phyloP scores from a whole-genome alignment of 129 eudicot genomes.

The Scalesia atractyloides region DNA sequence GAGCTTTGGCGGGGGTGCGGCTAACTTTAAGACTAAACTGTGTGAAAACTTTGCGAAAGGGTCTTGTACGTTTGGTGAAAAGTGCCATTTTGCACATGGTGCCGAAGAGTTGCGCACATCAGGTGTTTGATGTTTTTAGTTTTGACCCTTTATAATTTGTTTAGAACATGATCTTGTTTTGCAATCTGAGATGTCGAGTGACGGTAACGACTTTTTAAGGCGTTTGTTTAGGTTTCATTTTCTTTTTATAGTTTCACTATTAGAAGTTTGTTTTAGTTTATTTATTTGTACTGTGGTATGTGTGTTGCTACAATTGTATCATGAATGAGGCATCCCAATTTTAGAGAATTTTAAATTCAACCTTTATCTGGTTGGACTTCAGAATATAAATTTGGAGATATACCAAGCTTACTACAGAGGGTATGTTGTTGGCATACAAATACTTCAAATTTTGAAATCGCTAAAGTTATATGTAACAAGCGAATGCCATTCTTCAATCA shows the following conservation, averaged over 20 bases:
- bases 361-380: too few relatives aligned
- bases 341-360: neutral
- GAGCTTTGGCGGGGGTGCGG: conserved; percentile 38
- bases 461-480: too few relatives aligned
- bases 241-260: conserved; percentile 17
- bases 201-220: conserved; percentile 17
- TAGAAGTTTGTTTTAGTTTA: conserved; percentile 21
- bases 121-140: conserved; percentile 37
- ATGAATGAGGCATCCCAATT: neutral
- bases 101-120: conserved; percentile 67
- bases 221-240: conserved; percentile 12
- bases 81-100: conserved; percentile 96
- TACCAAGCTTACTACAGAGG: too few relatives aligned
- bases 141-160: conserved; percentile 6
- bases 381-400: too few relatives aligned
- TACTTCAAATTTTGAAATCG: too few relatives aligned
- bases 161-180: conserved; percentile 29
- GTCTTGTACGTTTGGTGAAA: conserved; percentile 82
- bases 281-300: neutral
- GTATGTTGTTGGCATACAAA: too few relatives aligned
- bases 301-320: neutral
- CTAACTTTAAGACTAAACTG: conserved; percentile 65
- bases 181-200: conserved; percentile 19
- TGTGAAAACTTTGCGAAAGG: conserved; percentile 88
- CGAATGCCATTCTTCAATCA: too few relatives aligned